A percentile compares a stretch with the other conserved stretches of the same genome.
phyloP scores from a whole-genome alignment of 1,284 basidiomycete genomes.

The Ustilago hordei region DNA sequence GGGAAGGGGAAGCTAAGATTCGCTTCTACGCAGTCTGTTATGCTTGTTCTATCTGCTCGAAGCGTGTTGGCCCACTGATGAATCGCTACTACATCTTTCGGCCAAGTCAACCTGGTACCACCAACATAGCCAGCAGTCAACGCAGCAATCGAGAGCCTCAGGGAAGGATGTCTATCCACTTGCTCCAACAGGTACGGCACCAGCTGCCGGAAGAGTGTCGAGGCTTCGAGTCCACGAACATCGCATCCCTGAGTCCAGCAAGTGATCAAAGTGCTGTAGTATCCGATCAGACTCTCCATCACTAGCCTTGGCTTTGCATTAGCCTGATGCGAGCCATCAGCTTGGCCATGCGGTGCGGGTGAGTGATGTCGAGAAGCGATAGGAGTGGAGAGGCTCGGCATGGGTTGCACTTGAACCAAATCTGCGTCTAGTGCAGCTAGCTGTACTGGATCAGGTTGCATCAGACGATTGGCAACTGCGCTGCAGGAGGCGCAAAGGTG shows the following conservation, averaged over 20 bases:
- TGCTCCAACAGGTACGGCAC: constrained; percentile 42
- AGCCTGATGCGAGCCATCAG: constrained; percentile 4
- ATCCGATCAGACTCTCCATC: constrained; percentile 45
- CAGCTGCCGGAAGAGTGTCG: constrained; percentile 31
- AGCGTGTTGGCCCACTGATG: constrained; percentile 46
- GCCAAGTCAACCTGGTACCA: constrained; percentile 39
- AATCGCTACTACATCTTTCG: constrained; percentile 42
- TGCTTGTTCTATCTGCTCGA: constrained; percentile 32
- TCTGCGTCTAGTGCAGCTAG: constrained; percentile 30
- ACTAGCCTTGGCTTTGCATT: constrained; percentile 32
- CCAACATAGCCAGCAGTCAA: constrained; percentile 45
- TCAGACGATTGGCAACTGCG: constrained; percentile 42
- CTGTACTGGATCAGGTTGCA: constrained; percentile 31
- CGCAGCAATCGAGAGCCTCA: constrained; percentile 39
- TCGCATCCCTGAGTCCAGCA: constrained; percentile 47
- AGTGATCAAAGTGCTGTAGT: constrained; percentile 47
- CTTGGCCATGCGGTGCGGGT: constrained; percentile 8
- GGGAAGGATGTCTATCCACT: constrained; percentile 27
- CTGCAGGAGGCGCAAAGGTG: constrained; percentile 36
- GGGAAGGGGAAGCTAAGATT: constrained; percentile 34
- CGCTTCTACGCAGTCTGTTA: constrained; percentile 38
- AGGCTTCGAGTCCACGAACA: constrained; percentile 38
- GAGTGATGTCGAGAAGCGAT: constrained; percentile 30
- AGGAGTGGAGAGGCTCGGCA: constrained; percentile 42
- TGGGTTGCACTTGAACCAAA: constrained; percentile 30